Conservation (phyloP, 495 filamentous ascomycete species). For the Halenospora varia region DNA sequence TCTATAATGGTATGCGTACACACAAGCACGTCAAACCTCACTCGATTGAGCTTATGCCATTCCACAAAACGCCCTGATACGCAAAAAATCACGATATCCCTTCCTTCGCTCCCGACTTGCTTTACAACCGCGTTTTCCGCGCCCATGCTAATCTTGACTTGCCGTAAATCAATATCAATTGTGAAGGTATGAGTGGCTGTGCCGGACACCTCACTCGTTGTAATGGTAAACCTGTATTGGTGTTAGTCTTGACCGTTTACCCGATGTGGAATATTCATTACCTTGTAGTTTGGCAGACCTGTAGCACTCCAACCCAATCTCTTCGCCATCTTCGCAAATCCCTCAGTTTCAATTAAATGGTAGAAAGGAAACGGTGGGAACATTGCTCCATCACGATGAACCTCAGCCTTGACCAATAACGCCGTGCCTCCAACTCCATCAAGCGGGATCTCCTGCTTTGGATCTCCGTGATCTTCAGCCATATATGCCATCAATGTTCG, state of each 20-base stretch:
- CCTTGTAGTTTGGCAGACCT: constrained; percentile 94
- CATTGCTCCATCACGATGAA: constrained; percentile 97
- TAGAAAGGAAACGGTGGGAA: constrained; percentile 97
- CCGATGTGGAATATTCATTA: constrained; percentile 34
- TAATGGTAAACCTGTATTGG: constrained; percentile 74
- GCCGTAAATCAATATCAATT: constrained; percentile 7
- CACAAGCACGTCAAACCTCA: constrained; percentile 18
- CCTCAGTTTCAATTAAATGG: constrained; percentile 95
- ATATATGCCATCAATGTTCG: constrained; percentile 89
- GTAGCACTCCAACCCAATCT: constrained; percentile 78
- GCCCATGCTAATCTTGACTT: constrained; percentile 4
- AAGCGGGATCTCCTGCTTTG: constrained; percentile 59
- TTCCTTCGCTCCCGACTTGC: neutral
- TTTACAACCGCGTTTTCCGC: constrained; percentile 11
- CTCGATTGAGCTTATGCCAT: constrained; percentile 19
- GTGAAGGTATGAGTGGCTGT: constrained; percentile 19
- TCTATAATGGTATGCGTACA: constrained; percentile 20
- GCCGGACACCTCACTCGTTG: constrained; percentile 61
- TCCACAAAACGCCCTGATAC: constrained; percentile 19
- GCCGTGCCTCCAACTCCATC: constrained; percentile 96
- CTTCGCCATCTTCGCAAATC: constrained; percentile 95
- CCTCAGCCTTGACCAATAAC: constrained; percentile 92
- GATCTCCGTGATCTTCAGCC: constrained; percentile 53
- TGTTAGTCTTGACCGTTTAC: neutral
- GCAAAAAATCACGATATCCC: constrained; percentile 1